A percentile compares a stretch with the other conserved stretches of the same genome.
Evolutionary conservation across 306 rosid species (phyloP).

Genomic region (Prunus mume): DNA sequence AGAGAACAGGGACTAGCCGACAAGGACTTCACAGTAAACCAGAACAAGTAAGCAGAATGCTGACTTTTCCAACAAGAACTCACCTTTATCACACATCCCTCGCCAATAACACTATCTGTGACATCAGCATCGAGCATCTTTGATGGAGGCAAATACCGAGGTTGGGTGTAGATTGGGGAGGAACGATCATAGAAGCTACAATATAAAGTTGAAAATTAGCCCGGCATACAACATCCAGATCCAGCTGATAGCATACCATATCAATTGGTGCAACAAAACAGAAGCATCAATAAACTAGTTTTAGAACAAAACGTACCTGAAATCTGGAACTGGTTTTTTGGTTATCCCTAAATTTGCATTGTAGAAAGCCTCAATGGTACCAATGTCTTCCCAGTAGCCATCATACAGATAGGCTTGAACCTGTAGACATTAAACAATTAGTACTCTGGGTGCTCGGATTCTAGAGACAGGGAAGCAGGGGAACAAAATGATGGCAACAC

Average conservation of each 20-base stretch:
- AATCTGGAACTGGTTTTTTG: constrained; percentile 94
- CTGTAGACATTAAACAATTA: constrained; percentile 36
- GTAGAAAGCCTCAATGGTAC: constrained; percentile 98
- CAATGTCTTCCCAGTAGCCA: constrained; percentile 99
- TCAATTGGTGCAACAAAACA: constrained; percentile 3
- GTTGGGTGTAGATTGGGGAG: constrained; percentile 98
- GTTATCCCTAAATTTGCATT: constrained; percentile 97
- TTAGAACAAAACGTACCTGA: constrained; percentile 50
- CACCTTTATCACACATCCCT: constrained; percentile 98
- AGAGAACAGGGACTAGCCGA: constrained; percentile 1
- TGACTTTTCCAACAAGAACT: constrained; percentile 15
- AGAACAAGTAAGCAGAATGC: background rate
- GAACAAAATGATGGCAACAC: background rate
- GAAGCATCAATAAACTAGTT: background rate
- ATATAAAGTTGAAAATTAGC: constrained; percentile 15
- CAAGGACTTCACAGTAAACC: background rate
- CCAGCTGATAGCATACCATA: constrained; percentile 15
- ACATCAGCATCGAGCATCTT: constrained; percentile 99
- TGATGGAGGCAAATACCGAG: constrained; percentile 95
- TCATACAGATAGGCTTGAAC: constrained; percentile 97
- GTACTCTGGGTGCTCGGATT: background rate
- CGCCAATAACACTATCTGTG: constrained; percentile 96
- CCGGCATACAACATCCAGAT: constrained; percentile 7
- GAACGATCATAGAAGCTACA: constrained; percentile 96
- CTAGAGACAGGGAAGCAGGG: background rate